Percentiles rank a stretch among this genome's conserved stretches.
Conservation (phyloP, 1,139 yeast genomes). For the Casaregolazyma suthepensis region DNA sequence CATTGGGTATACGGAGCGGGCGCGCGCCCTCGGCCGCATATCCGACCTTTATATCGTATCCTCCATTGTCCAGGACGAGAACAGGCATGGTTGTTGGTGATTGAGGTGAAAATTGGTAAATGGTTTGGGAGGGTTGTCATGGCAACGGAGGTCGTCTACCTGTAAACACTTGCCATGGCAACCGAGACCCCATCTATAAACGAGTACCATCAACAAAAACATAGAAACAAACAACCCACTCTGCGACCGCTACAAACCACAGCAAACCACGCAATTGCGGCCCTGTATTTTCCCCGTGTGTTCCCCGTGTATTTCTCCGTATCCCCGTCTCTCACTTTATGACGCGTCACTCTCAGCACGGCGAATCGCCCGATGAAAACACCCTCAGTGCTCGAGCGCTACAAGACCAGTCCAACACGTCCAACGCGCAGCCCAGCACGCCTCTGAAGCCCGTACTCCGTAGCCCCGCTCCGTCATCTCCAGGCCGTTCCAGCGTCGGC, state of each 20-base stretch:
- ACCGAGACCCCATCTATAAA: background rate
- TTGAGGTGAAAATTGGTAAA: background rate
- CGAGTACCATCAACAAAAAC: background rate
- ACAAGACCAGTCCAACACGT: background rate
- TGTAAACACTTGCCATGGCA: background rate
- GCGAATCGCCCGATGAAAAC: background rate
- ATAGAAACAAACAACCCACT: background rate
- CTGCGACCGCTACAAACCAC: background rate
- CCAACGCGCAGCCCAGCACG: background rate
- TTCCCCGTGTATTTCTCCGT: background rate
- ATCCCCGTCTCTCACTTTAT: background rate
- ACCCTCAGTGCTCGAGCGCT: background rate
- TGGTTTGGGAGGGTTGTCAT: background rate
- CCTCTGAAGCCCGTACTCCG: background rate
- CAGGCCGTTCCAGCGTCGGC: background rate
- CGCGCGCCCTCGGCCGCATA: conserved; percentile 33
- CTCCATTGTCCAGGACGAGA: conserved; percentile 76
- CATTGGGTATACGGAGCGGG: conserved; percentile 58
- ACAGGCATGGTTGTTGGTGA: conserved; percentile 16
- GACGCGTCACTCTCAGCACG: background rate
- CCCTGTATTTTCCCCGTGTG: background rate
- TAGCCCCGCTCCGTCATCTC: background rate
- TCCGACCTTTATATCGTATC: conserved; percentile 78
- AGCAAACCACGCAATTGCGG: background rate
- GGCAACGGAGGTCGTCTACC: background rate